Conservation (phyloP, 164 flowering plant genomes). For the Warburgia ugandensis region DNA sequence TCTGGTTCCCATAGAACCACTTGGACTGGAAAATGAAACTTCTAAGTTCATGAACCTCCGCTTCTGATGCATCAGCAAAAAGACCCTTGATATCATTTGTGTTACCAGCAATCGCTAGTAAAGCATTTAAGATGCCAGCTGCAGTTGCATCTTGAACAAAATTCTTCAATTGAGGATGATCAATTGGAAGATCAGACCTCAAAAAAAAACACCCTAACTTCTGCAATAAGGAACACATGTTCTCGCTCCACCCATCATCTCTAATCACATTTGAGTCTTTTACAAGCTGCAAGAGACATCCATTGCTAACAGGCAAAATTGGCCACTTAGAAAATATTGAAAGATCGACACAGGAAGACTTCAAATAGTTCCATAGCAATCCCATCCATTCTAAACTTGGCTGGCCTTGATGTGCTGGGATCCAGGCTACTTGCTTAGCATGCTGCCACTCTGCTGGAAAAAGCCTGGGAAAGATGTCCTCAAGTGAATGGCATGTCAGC, state of each 20-base stretch:
- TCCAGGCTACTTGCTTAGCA: conserved; percentile 65
- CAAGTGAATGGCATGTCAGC: conserved; percentile 64
- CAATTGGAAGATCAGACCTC: conserved; percentile 58
- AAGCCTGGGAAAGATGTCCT: conserved; percentile 54
- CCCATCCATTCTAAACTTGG: conserved; percentile 82
- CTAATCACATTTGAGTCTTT: conserved; percentile 67
- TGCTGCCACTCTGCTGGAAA: conserved; percentile 80
- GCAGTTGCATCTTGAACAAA: conserved; percentile 84
- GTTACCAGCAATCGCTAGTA: conserved; percentile 49
- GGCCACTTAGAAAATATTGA: conserved; percentile 83
- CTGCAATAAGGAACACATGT: conserved; percentile 67
- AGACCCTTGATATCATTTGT: conserved; percentile 37
- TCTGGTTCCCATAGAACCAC: conserved; percentile 65
- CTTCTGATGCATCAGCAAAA: conserved; percentile 56
- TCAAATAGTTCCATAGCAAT: conserved; percentile 71
- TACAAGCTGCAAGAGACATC: conserved; percentile 56
- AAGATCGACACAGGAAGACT: conserved; percentile 67
- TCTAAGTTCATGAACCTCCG: conserved; percentile 82
- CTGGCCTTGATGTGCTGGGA: conserved; percentile 67
- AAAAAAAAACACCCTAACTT: conserved; percentile 73
- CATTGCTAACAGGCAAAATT: conserved; percentile 63
- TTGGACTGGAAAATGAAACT: conserved; percentile 89
- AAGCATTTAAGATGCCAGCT: conserved; percentile 68
- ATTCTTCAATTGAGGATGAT: conserved; percentile 60
- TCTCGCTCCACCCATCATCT: conserved; percentile 97